Conservation (phyloP, 2,329 filamentous ascomycete species). For the Fusarium oxysporum region DNA sequence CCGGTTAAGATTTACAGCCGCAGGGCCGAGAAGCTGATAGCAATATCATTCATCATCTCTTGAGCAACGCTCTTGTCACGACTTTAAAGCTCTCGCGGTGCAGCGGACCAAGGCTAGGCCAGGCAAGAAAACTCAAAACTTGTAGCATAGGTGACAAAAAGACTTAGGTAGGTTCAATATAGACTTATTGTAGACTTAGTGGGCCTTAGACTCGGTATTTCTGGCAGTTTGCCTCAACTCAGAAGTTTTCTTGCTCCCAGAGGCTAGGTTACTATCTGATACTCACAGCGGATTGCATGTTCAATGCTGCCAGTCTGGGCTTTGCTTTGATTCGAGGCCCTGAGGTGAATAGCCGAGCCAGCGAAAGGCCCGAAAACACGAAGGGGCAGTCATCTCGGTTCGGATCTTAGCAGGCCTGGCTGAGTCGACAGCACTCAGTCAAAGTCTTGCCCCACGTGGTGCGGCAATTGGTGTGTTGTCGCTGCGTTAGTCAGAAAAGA, state of each 20-base stretch:
- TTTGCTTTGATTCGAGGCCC: constrained; percentile 11
- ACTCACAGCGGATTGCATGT: constrained; percentile 28
- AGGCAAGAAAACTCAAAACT: not conserved
- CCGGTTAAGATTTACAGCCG: constrained; percentile 26
- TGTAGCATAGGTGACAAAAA: not conserved
- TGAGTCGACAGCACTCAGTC: constrained; percentile 20
- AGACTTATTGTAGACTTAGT: not conserved
- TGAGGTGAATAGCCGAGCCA: constrained; percentile 31
- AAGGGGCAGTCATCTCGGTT: constrained; percentile 41
- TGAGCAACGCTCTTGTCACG: not conserved
- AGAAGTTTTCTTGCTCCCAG: not conserved
- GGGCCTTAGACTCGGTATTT: not conserved
- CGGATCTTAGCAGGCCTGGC: constrained; percentile 6
- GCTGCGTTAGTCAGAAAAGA: constrained; percentile 1
- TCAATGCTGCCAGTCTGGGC: constrained; percentile 35
- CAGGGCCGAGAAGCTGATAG: constrained; percentile 8
- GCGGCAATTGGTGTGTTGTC: constrained; percentile 24
- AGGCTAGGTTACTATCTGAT: constrained; percentile 4
- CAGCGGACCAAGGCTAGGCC: not conserved
- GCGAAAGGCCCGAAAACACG: constrained; percentile 34
- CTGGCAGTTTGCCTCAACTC: not conserved
- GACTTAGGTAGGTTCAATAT: not conserved
- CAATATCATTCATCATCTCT: not conserved
- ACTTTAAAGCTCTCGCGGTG: not conserved
- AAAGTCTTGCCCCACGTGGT: constrained; percentile 39